Evolutionary conservation across 768 basidiomycete species (phyloP).

Genomic region (Roridomyces roridus): DNA sequence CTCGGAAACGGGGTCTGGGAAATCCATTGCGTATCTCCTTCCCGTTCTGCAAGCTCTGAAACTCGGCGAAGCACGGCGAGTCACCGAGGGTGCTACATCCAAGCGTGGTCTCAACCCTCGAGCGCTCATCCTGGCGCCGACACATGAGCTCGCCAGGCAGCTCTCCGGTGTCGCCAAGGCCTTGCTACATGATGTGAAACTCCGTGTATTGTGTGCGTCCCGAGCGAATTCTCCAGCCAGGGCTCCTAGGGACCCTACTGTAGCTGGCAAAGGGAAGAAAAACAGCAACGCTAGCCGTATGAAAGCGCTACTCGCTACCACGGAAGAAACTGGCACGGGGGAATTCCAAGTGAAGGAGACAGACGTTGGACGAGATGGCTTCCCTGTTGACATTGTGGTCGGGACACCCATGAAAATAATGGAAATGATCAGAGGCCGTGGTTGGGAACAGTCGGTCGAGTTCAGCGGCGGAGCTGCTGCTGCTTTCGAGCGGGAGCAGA

Average conservation of each 20-base stretch:
- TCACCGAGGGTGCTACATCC: constrained; percentile 13
- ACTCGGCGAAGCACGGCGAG: constrained; percentile 23
- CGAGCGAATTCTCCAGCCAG: constrained; percentile 55
- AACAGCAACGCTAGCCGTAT: constrained; percentile 33
- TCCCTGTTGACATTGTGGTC: constrained; percentile 62
- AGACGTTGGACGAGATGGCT: background rate
- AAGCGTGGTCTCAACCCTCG: constrained; percentile 64
- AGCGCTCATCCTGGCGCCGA: constrained; percentile 83
- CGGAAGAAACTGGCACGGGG: constrained; percentile 26
- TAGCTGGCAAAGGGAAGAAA: constrained; percentile 54
- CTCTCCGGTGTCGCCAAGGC: constrained; percentile 76
- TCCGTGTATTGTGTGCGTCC: constrained; percentile 77
- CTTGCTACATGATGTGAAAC: constrained; percentile 74
- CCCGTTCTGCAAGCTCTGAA: constrained; percentile 85
- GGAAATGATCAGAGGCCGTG: constrained; percentile 62
- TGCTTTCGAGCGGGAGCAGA: constrained; percentile 62
- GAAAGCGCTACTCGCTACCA: constrained; percentile 15
- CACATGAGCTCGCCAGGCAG: constrained; percentile 89
- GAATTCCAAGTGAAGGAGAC: constrained; percentile 32
- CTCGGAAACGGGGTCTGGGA: constrained; percentile 91
- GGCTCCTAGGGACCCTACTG: constrained; percentile 41
- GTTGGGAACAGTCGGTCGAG: constrained; percentile 51
- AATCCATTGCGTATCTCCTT: constrained; percentile 89
- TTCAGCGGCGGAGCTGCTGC: constrained; percentile 58
- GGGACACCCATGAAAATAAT: constrained; percentile 73